Evolutionary conservation across 257 asterid species (phyloP).

Genomic region (Przewalskia tangutica): DNA sequence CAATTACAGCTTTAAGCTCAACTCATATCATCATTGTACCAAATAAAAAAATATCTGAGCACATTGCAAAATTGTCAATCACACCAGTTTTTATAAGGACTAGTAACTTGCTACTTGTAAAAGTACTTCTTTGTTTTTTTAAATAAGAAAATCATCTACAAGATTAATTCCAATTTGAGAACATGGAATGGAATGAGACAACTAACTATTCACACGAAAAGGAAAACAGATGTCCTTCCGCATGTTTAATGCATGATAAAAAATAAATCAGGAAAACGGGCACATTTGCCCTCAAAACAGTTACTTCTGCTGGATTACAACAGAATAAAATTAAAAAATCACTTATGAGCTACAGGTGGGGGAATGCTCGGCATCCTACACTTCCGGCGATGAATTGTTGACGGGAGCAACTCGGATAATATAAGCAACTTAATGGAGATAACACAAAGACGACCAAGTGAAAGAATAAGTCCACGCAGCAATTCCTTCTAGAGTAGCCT

Average conservation of each 20-base stretch:
- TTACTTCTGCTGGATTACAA: not conserved
- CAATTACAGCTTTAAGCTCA: not conserved
- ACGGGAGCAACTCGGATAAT: not conserved
- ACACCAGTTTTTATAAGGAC: not conserved
- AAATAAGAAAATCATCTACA: constrained; percentile 6
- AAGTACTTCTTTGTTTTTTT: not conserved
- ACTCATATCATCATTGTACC: not conserved
- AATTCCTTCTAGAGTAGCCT: not conserved
- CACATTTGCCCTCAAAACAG: constrained; percentile 6
- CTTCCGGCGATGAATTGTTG: not conserved
- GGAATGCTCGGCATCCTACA: not conserved
- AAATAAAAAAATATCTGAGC: not conserved
- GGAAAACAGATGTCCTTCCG: not conserved
- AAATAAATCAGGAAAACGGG: constrained; percentile 5
- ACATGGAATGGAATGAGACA: not conserved
- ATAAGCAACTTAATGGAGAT: not conserved
- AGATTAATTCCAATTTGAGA: not conserved
- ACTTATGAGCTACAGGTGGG: not conserved
- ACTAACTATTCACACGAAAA: not conserved
- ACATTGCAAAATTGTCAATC: not conserved
- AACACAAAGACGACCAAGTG: not conserved
- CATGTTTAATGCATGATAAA: not conserved
- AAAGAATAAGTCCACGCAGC: not conserved
- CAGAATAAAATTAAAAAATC: constrained; percentile 5
- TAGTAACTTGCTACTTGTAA: not conserved